Conservation (phyloP, 768 basidiomycete genomes). For the Hysterangium stoloniferum region DNA sequence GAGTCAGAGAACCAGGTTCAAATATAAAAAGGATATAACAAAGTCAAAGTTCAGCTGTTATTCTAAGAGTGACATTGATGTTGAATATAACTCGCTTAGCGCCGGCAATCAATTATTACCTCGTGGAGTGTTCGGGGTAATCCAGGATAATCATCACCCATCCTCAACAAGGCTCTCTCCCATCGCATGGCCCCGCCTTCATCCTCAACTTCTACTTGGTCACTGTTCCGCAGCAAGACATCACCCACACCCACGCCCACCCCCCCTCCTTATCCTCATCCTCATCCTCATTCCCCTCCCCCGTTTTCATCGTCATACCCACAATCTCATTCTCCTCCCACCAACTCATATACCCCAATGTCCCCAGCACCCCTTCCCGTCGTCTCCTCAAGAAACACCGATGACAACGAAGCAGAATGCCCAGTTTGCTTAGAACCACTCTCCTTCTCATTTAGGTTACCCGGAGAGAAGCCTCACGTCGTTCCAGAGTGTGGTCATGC, state of each 20-base stretch:
- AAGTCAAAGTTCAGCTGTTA: no score
- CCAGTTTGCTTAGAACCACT: slow-evolving; percentile 96
- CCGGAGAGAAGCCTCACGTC: slow-evolving; percentile 96
- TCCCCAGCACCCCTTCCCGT: slow-evolving; percentile 25
- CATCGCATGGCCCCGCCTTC: neutral
- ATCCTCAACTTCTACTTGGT: neutral
- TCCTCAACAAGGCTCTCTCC: neutral
- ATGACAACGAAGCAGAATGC: slow-evolving; percentile 83
- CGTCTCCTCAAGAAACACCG: slow-evolving; percentile 53
- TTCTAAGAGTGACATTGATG: no score
- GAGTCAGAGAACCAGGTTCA: no score
- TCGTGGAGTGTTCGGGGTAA: neutral
- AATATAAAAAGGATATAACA: no score
- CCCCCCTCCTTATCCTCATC: no score
- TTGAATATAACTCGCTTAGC: no score
- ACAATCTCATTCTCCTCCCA: neutral
- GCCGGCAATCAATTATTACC: no score
- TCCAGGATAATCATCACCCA: neutral
- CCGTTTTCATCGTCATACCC: no score
- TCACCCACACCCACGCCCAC: no score
- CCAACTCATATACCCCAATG: slow-evolving; percentile 2
- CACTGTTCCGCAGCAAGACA: neutral
- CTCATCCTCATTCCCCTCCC: neutral
- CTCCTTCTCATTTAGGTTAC: slow-evolving; percentile 84
- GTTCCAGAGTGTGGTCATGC: slow-evolving; percentile 97